Conservation (phyloP, 345 rosid species). For the Eucalyptus marginata region DNA sequence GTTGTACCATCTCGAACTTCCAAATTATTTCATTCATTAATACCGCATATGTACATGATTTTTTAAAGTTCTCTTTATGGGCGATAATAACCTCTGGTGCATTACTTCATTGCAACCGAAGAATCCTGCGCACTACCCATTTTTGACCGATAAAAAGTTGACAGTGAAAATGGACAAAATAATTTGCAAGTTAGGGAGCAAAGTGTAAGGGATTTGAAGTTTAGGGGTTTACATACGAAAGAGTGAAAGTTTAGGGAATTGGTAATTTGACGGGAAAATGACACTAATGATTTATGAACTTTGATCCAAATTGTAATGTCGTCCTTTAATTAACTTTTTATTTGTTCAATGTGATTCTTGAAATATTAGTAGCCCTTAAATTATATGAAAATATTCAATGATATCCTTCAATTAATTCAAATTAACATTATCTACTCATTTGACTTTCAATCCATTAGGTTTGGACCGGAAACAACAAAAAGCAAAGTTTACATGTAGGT, state of each 20-base stretch:
- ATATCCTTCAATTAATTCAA: background rate
- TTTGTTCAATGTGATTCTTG: background rate
- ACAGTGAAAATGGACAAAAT: background rate
- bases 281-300: background rate
- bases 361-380: background rate
- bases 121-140: background rate
- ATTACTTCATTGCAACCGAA: background rate
- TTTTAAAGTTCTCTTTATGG: background rate
- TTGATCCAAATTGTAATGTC: background rate
- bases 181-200: background rate
- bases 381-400: background rate
- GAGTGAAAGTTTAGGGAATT: background rate
- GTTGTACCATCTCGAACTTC: background rate
- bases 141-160: background rate
- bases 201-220: background rate
- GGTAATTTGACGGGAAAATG: background rate
- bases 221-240: background rate
- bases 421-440: background rate
- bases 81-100: background rate
- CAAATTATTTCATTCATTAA: background rate
- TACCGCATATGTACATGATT: background rate
- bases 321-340: background rate
- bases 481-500: background rate
- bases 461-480: background rate
- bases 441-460: background rate